Conservation (phyloP, 129 eudicot genomes). For the Erigeron canadensis region DNA sequence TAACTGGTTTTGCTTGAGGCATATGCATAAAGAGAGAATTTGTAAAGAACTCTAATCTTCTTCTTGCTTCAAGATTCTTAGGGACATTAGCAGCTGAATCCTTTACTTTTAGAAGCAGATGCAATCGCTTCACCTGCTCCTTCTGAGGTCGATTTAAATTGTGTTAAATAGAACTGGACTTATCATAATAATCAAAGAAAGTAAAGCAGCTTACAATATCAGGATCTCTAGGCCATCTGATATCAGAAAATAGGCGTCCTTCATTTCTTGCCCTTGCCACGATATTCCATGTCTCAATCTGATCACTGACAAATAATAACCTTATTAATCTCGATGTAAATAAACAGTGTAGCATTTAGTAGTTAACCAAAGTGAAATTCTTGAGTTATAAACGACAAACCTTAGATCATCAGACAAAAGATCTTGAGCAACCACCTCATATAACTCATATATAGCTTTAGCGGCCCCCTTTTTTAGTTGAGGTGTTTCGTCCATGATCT, state of each 20-base stretch:
- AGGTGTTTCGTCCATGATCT: constrained; percentile 75
- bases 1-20: constrained; percentile 91
- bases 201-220: constrained; percentile 63
- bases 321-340: neutral
- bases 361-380: constrained; percentile 7
- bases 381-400: constrained; percentile 31
- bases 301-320: constrained; percentile 58
- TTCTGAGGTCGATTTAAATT: constrained; percentile 42
- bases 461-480: constrained; percentile 94
- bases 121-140: constrained; percentile 91
- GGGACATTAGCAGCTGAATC: constrained; percentile 88
- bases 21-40: constrained; percentile 96
- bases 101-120: constrained; percentile 83
- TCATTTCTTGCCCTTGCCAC: constrained; percentile 79
- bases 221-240: constrained; percentile 92
- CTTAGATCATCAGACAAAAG: constrained; percentile 77
- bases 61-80: constrained; percentile 96
- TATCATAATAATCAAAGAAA: neutral
- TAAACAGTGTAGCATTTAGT: constrained; percentile 4
- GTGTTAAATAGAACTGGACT: neutral
- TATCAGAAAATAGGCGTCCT: constrained; percentile 84
- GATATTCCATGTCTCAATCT: constrained; percentile 89
- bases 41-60: constrained; percentile 86
- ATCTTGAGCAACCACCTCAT: constrained; percentile 87
- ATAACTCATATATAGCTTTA: constrained; percentile 79